These are phyloP conservation scores for Rhododendron ferrugineum DNA, from an alignment of 148 eudicot genomes.

Conservation along the genomic window DNA sequence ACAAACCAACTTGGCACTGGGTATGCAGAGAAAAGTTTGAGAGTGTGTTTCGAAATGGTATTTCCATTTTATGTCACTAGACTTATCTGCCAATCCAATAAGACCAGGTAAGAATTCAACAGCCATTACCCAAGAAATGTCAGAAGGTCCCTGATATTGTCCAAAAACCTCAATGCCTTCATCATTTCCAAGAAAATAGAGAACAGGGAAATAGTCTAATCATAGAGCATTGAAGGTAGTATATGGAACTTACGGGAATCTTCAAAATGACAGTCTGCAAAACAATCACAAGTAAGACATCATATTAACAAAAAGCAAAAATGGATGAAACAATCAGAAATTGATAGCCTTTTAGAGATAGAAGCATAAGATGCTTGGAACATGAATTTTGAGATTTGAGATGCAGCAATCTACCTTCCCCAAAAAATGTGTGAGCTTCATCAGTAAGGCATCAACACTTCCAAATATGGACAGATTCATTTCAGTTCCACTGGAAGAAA, in stretches of 20 bases:
- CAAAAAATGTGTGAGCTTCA: conserved; percentile 35
- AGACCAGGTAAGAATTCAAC: neutral
- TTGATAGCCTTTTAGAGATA: neutral
- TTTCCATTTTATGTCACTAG: neutral
- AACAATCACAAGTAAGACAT: conserved; percentile 3
- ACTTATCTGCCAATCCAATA: neutral
- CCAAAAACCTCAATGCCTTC: neutral
- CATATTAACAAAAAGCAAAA: neutral
- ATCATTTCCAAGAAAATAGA: neutral
- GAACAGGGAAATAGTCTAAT: neutral
- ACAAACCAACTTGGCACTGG: neutral
- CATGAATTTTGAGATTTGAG: neutral
- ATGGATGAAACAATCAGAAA: neutral
- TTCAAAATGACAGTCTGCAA: conserved; percentile 66
- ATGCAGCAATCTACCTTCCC: conserved; percentile 45
- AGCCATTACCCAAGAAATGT: neutral
- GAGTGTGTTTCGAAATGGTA: neutral
- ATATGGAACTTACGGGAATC: conserved; percentile 53
- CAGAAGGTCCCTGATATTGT: neutral
- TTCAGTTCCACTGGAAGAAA: conserved; percentile 75
- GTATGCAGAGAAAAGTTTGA: neutral
- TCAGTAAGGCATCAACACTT: conserved; percentile 33
- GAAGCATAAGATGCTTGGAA: neutral
- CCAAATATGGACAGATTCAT: conserved; percentile 47
- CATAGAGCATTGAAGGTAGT: neutral